Base-by-base conservation (phyloP, 345 rosid species). In the Camelina laxa region DNA sequence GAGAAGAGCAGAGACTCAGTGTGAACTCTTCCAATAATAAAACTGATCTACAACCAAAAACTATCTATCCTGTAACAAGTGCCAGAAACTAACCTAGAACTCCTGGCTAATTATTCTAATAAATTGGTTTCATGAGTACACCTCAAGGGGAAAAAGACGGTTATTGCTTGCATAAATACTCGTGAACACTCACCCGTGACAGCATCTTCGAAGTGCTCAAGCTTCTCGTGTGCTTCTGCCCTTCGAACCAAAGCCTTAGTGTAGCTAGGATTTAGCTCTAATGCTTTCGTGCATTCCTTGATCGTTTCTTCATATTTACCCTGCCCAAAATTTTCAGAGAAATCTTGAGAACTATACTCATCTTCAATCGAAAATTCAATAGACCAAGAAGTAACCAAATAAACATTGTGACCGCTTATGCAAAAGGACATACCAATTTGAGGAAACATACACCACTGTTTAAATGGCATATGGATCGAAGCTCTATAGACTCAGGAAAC, bases 201-300 rank as follows among this genome's bases (percentile, higher is more conserved):
- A 70, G 99, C 98, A 70, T 92, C 98, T 79, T 96, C 99, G 62
- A 79, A 92, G 68, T 90, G 82, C 68, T 91, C 88, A 56, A 87
- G 97, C 86, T 89, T 96, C 81, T 96, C 99, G 59, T 85, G 86
- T 27, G 96, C 96, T 78, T 96, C 99, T 50, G 82, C 88, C 80
- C 99, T 87, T 81, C 97, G 86, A 60, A 80, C 61, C 69, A 89
- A 73, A 57, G 92, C 96, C 84, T 96, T 92, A 74, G 78, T 38
- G 75, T 92, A 96, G 10, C 82, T 78, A 69, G 98, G 82, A 80
- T 92, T 92, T 74, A 95, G 80, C 76, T 86, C 93, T 63, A 91
- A 72, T 2, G 97, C 97, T 67, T 88, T 87, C n/a, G 88, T 76
- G 82, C 97, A 90, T 82, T 92, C 99, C 86, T 85, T 88, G 75